Evolutionary conservation across 2,329 filamentous ascomycete genomes (phyloP).

Genomic region (Magnaporthales sp.): DNA sequence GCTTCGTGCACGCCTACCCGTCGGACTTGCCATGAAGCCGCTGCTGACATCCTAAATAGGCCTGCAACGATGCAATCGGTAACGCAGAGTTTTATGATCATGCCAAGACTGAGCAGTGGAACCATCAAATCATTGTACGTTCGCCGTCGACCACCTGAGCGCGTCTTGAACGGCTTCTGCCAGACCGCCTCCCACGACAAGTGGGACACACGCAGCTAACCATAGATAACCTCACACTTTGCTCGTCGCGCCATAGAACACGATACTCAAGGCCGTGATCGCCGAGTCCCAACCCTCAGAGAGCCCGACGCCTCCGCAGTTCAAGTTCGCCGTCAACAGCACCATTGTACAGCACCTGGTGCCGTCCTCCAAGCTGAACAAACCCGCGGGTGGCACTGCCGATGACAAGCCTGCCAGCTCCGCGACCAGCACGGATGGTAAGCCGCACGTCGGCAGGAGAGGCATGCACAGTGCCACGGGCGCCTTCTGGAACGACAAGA

Average conservation of each 20-base stretch:
- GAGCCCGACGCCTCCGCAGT: constrained; percentile 48
- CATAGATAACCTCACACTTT: neutral
- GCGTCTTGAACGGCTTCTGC: neutral
- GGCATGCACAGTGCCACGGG: constrained; percentile 86
- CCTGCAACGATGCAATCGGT: constrained; percentile 71
- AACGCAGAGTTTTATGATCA: constrained; percentile 78
- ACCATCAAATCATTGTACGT: constrained; percentile 83
- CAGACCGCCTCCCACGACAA: constrained; percentile 9
- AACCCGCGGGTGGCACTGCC: constrained; percentile 43
- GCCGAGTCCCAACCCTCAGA: constrained; percentile 58
- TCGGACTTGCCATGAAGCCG: neutral
- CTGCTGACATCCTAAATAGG: constrained; percentile 38
- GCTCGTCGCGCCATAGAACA: constrained; percentile 48
- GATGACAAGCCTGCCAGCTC: constrained; percentile 39
- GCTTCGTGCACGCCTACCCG: no score
- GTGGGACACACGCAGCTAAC: neutral
- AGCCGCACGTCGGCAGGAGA: constrained; percentile 70
- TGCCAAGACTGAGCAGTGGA: constrained; percentile 77
- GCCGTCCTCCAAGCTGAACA: constrained; percentile 55
- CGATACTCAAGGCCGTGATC: constrained; percentile 69
- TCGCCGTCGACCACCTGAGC: neutral
- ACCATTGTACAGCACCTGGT: constrained; percentile 94
- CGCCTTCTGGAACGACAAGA: constrained; percentile 86
- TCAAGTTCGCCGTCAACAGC: constrained; percentile 96
- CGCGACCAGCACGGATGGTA: constrained; percentile 50